phyloP scores from a whole-genome alignment of 2,329 filamentous ascomycete genomes.

The Cladophialophora psammophila region DNA sequence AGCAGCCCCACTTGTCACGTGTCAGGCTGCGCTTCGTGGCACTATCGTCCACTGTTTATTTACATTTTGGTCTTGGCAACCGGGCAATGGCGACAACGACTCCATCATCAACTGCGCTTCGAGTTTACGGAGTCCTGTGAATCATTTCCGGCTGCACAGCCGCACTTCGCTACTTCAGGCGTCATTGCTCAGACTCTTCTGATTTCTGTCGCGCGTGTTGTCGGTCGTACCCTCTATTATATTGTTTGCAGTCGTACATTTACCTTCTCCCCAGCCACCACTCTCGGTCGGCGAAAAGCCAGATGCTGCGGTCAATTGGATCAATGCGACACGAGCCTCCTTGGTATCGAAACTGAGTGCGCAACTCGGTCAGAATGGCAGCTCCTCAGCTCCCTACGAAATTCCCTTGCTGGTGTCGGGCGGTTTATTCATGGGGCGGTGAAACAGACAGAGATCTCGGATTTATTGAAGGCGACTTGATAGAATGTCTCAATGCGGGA shows the following conservation, averaged over 20 bases:
- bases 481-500: constrained; percentile 96
- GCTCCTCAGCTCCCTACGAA: constrained; percentile 69
- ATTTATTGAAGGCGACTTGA: constrained; percentile 96
- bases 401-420: constrained; percentile 91
- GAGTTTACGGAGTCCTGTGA: not conserved
- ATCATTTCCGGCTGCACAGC: not conserved
- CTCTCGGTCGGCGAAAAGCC: constrained; percentile 12
- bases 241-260: not conserved
- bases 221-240: not conserved
- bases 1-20: no score
- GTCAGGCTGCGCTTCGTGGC: not conserved
- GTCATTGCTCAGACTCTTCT: not conserved
- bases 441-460: constrained; percentile 95
- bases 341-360: not conserved
- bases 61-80: constrained; percentile 4
- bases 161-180: not conserved
- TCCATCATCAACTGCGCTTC: not conserved
- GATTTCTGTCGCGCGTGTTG: not conserved
- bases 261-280: not conserved
- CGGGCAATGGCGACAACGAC: not conserved
- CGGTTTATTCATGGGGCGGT: constrained; percentile 92
- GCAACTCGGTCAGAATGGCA: constrained; percentile 27
- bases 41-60: not conserved
- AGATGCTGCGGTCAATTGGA: constrained; percentile 24
- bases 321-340: constrained; percentile 16